Conservation (phyloP, 2,329 filamentous ascomycete species). For the Alternaria triticina region DNA sequence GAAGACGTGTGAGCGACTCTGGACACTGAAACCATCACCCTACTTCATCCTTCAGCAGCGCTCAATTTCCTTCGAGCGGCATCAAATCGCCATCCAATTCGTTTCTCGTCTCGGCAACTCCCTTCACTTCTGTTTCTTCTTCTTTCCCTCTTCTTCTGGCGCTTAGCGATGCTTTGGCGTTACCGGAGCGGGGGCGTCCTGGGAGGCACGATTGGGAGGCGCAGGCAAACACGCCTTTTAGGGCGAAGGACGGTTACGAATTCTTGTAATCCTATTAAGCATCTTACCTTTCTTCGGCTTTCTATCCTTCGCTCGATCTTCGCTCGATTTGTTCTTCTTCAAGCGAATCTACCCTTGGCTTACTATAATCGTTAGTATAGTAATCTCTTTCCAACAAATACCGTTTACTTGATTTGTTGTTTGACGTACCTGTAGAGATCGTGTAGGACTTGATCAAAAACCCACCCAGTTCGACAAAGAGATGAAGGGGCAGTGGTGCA, state of each 20-base stretch:
- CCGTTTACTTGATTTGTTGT: too few species aligned
- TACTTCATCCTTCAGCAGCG: neutral
- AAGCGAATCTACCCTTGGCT: neutral
- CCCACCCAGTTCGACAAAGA: neutral
- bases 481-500: too few species aligned
- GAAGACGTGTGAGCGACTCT: conserved; percentile 64
- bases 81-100: neutral
- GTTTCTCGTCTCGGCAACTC: neutral
- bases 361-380: neutral
- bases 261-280: neutral
- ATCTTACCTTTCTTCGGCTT: neutral
- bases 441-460: too few species aligned
- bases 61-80: neutral
- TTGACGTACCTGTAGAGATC: too few species aligned
- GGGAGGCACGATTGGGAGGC: neutral
- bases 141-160: neutral
- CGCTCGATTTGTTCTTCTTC: neutral
- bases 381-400: neutral
- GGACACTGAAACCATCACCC: conserved; percentile 2
- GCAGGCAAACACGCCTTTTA: neutral
- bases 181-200: neutral
- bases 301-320: neutral
- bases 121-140: neutral
- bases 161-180: neutral
- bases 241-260: neutral